Base-by-base conservation (phyloP, 2,329 filamentous ascomycete species). In the Phoma sp. region DNA sequence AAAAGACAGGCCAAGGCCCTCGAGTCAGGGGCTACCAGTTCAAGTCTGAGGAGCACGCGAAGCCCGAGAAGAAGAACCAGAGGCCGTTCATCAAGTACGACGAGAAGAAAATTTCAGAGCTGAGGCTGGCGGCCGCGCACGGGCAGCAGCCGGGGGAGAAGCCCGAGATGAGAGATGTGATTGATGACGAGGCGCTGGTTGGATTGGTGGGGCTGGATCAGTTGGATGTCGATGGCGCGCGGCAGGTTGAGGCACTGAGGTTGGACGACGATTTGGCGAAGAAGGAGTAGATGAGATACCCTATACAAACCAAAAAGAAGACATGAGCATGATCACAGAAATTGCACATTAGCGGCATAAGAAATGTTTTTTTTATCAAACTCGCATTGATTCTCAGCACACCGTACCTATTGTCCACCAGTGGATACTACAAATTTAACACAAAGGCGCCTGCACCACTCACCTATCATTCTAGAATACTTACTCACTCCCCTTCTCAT, bases 1-100 rank as follows among this genome's bases (percentile, higher is more conserved):
- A 82, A 38, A 88, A 88, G 33, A 91, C 86, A 0, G 93, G 92
- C 0, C 80, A 88, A 65, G 86, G 93, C 8, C 95, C 95, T 1
- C 52, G 71, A n/a, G 59, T 72, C 6, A 58, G 71, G 45, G 71
- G 71, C 0, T 74, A 74, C 27, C 71, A 74, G 37, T 73, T 71
- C 58, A 62, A 65, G 45, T 61, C 62, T 45, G 59, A 66, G 24
- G 65, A 70, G 35, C 69, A 73, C 40, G 68, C 60, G 4, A 66
- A 65, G 43, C 55, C 52, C 11, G 63, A 59, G 24, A 70, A 62
- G 57, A 74, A 72, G 61, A 74, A 74, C 23, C 65, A 68, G 11
- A 69, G 66, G 27, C 65, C 66, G 3, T 74, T 65, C 35, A 66
- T 57, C n/a, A 65, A 65, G 42, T 65, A 68, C 22, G 61, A 66